Base-by-base conservation (phyloP, 139 green algal genomes). In the Micromonas commoda region DNA sequence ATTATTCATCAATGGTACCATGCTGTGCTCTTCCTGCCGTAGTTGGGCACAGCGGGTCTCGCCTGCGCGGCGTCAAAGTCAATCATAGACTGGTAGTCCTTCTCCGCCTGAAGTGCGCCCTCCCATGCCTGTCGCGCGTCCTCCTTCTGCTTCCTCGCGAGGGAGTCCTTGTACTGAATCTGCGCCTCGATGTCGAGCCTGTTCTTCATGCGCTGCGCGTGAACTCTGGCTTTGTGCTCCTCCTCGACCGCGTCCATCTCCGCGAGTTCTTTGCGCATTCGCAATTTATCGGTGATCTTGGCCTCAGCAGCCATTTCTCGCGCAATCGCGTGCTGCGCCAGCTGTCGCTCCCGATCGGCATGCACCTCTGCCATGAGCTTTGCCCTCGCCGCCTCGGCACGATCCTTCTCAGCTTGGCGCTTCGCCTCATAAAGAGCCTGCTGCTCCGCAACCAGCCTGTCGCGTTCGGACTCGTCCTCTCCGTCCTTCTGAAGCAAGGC, bases 141-240 rank as follows among this genome's bases (percentile, higher is more conserved):
- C 61, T 31, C 61, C 5, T 19, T 13, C 61, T 69, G 6, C 61
- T 69, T 69, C 61, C 24, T 9, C 61, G 16, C 9, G 16, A 57
- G 45, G 16, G 9, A 23, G 9, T 69, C 61, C 16, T 33, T 69
- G 26, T 31, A 31, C 9, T 69, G 61, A 31, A 69, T 69, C 61
- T 69, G 61, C 5, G 61, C 61, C 61, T 69, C 61, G 61, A 69
- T 69, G 61, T 69, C 61, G 9, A 33, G 6, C 61, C 61, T 9
- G 28, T 69, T 69, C 24, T 69, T 13, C 6, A 69, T 33, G n/a
- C 28, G n/a, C 6, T 37, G 61, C 26, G 26, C 26, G 61, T 69
- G 9, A 5, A 20, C n/a, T 6, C 16, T 13, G 13, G n/a, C 61
- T 13, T 13, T 33, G 61, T 69, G 6, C 61, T 69, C 61, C 6